phyloP scores from a whole-genome alignment of 306 rosid species.

The Adenanthera pavonina region DNA sequence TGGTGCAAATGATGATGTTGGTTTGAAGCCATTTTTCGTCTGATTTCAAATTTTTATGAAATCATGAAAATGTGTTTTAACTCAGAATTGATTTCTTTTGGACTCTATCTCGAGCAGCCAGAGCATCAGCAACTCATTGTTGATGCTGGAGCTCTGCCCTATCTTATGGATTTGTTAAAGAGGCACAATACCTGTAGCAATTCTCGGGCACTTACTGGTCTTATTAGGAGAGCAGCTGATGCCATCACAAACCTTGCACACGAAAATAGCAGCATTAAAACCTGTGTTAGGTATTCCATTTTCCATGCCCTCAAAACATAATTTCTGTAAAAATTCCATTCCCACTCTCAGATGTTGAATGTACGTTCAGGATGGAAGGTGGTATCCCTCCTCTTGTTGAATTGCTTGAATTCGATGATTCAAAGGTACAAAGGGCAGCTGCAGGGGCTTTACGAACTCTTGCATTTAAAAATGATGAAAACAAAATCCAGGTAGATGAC shows the following conservation, averaged over 20 bases:
- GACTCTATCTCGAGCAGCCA: conserved; percentile 49
- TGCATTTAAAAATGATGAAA: conserved; percentile 66
- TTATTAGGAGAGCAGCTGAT: conserved; percentile 64
- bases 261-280: conserved; percentile 61
- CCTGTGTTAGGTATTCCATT: conserved; percentile 55
- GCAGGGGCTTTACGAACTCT: conserved; percentile 73
- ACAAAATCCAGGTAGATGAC: conserved; percentile 60
- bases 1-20: background rate
- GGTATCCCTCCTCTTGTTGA: conserved; percentile 78
- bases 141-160: conserved; percentile 67
- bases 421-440: conserved; percentile 68
- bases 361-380: conserved; percentile 62
- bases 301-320: background rate
- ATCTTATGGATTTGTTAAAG: conserved; percentile 58
- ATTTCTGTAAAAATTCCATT: background rate
- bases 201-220: conserved; percentile 45
- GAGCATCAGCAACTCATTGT: conserved; percentile 62
- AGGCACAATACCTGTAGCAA: conserved; percentile 30
- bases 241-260: conserved; percentile 67
- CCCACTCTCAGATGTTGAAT: background rate
- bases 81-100: conserved; percentile 16
- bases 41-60: background rate
- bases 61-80: conserved; percentile 14
- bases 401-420: conserved; percentile 57
- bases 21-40: conserved; percentile 4